Conservation (phyloP, 179 eudicot genomes). For the Beta lomatogona region DNA sequence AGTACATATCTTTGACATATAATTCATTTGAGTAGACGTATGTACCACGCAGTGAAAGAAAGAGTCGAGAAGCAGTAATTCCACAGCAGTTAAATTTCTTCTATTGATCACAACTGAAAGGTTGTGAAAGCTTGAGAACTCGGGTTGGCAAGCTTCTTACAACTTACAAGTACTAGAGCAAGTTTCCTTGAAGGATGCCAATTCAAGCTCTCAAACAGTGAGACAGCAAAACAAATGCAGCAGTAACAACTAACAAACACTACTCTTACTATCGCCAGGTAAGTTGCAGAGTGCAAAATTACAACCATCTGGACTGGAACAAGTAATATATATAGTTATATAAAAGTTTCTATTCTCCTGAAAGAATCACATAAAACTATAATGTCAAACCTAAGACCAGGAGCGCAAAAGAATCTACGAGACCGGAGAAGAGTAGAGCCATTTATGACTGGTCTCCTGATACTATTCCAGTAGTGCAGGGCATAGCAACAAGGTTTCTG, state of each 20-base stretch:
- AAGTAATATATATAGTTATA: constrained; percentile 18
- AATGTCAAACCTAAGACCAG: constrained; percentile 13
- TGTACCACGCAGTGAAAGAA: not conserved
- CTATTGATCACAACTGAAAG: constrained; percentile 1
- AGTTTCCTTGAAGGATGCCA: constrained; percentile 13
- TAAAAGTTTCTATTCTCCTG: constrained; percentile 14
- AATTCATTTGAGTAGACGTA: too few species aligned
- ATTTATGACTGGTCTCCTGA: constrained; percentile 16
- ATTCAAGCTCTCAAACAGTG: constrained; percentile 14
- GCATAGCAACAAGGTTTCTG: constrained; percentile 15
- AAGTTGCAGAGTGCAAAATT: constrained; percentile 25
- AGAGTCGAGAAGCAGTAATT: not conserved
- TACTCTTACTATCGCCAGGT: constrained; percentile 25
- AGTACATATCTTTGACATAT: too few species aligned
- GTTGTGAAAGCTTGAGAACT: constrained; percentile 1
- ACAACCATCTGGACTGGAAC: constrained; percentile 24
- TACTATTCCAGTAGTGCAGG: constrained; percentile 22
- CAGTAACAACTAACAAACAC: not conserved
- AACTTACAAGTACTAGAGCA: not conserved
- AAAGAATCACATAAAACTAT: constrained; percentile 25
- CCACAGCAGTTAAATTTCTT: not conserved
- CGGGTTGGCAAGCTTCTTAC: constrained; percentile 15
- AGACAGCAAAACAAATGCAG: constrained; percentile 4
- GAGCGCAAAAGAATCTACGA: not conserved
- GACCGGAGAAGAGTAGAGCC: constrained; percentile 3